Evolutionary conservation across 148 eudicot species (phyloP), one percentile per base, ranked within the genome.

Genomic region (Rhododendron ferrugineum): DNA sequence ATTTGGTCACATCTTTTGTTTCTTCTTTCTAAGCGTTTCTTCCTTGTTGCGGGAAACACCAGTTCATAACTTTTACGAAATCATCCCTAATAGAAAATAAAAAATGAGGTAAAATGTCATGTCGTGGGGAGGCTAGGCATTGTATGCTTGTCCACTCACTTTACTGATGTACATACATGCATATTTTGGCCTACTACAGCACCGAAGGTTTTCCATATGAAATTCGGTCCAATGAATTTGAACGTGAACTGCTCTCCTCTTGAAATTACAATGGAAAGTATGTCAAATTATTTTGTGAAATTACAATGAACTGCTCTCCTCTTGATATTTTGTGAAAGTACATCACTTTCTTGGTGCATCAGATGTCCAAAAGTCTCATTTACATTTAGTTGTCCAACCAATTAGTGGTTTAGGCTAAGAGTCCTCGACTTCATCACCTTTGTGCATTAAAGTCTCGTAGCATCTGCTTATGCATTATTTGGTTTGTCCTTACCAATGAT

Each of bases 221-320:
- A 37, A 37, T 72, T 37, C 8, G 18, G 78, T 20, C 22, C 7
- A 74, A 74, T 74, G 47, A 36, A 74, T 75, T 16, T 75, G 26
- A 36, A n/a, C 18, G 11, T 77, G 80, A 77, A 77, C 50, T 76
- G 79, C 79, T 76, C 10, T 40, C 47, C 78, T 34, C 42, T 10
- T 14, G 15, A 34, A 40, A 74, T 36, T 1, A 16, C 46, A 6
- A 74, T 76, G 23, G 22, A 37, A 20, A 76, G 22, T 20, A 6
- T 40, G 42, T 76, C 46, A 18, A 37, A 40, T 9, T 42, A 16
- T 42, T 42, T 42, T 76, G 14, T 42, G 36, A 8, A 28, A 76
- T n/a, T n/a, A n/a, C n/a, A n/a, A n/a, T 77, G 80, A 77, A 77
- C 50, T 76, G 79, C 79, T 76, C 10, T 40, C 47, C 78, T 34